phyloP scores from a whole-genome alignment of 2,329 filamentous ascomycete genomes.

The Clarireedia paspali region DNA sequence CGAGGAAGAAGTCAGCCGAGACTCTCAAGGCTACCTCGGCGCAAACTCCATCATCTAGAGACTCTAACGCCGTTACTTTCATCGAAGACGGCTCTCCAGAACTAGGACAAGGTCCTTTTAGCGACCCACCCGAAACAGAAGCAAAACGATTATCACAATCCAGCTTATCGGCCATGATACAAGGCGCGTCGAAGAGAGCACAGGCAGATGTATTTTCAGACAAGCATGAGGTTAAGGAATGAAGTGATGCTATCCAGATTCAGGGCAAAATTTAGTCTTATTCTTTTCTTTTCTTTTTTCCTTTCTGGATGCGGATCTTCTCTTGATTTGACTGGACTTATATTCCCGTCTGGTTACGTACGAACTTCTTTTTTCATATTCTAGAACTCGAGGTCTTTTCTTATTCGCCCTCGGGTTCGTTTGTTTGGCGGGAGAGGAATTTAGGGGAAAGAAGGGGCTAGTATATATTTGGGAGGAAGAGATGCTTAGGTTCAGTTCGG shows the following conservation, averaged over 20 bases:
- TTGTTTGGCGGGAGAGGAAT: background rate
- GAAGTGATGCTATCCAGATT: background rate
- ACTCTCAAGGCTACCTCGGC: background rate
- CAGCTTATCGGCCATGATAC: slow-evolving; percentile 47
- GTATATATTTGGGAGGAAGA: too few species aligned
- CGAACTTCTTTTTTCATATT: background rate
- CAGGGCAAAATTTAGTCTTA: too few species aligned
- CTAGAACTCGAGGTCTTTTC: background rate
- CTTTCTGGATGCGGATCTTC: background rate
- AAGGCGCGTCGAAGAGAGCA: slow-evolving; percentile 39
- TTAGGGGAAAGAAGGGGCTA: too few species aligned
- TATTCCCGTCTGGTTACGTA: slow-evolving; percentile 1
- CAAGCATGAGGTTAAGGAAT: slow-evolving; percentile 47
- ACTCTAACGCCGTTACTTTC: slow-evolving; percentile 40
- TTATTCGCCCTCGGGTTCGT: background rate
- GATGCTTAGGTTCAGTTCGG: too few species aligned
- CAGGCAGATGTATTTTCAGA: slow-evolving; percentile 48
- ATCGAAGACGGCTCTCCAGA: slow-evolving; percentile 44
- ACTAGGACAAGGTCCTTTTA: slow-evolving; percentile 51
- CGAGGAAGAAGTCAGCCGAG: slow-evolving; percentile 36
- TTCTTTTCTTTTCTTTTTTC: too few species aligned
- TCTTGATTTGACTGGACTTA: background rate
- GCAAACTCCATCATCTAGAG: slow-evolving; percentile 22
- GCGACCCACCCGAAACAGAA: slow-evolving; percentile 40
- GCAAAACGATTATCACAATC: slow-evolving; percentile 33